A percentile compares a stretch with the other conserved stretches of the same genome.
Conservation (phyloP, 495 filamentous ascomycete species). For the Pyronema omphalodes region DNA sequence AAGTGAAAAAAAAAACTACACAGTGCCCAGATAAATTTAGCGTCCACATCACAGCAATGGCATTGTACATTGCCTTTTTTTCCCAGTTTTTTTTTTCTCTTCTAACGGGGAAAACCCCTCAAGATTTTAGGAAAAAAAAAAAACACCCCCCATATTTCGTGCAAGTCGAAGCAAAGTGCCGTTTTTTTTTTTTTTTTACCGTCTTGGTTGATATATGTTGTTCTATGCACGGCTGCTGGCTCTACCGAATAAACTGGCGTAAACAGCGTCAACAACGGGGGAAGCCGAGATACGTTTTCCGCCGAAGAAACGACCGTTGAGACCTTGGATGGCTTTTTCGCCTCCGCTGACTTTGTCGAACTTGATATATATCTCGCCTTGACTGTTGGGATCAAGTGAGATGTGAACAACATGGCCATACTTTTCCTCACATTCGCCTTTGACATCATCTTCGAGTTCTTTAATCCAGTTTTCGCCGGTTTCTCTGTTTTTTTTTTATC, state of each 20-base stretch:
- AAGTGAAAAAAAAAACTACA: too few species aligned
- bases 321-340: constrained; percentile 89
- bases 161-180: too few species aligned
- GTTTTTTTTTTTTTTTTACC: too few species aligned
- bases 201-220: too few species aligned
- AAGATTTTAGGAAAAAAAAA: too few species aligned
- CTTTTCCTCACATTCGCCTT: constrained; percentile 79
- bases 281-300: constrained; percentile 77
- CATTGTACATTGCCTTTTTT: too few species aligned
- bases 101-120: too few species aligned
- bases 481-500: constrained; percentile 47
- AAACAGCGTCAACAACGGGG: constrained; percentile 93
- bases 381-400: constrained; percentile 75
- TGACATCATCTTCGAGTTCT: constrained; percentile 85
- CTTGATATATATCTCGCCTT: constrained; percentile 95
- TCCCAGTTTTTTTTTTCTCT: too few species aligned
- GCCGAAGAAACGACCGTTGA: constrained; percentile 92
- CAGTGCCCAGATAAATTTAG: too few species aligned
- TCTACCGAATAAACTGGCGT: constrained; percentile 88
- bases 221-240: constrained; percentile 33
- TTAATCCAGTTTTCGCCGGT: constrained; percentile 78
- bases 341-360: constrained; percentile 89
- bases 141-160: too few species aligned
- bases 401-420: constrained; percentile 99
- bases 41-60: too few species aligned